Base-by-base conservation (phyloP, 2,329 filamentous ascomycete genomes). In the Sporothrix euskadiensis region DNA sequence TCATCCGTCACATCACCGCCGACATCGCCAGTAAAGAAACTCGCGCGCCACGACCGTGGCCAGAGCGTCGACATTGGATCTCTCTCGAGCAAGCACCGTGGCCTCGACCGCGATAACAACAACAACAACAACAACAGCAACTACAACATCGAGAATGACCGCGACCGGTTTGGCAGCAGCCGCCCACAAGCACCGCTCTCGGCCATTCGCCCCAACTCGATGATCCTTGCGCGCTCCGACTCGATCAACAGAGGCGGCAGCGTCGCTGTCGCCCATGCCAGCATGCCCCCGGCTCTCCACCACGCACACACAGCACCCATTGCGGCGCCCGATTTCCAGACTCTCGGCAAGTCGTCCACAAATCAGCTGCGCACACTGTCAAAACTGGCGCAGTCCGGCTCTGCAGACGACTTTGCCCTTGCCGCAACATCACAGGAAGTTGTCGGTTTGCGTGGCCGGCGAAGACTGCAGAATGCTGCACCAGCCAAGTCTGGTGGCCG, bases 341-440 rank as follows among this genome's bases (percentile, higher is more conserved):
- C 89, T 47, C 86, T 99, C 22, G 92, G 95, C 73, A 93, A 93
- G 78, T 98, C 96, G 0, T 92, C 95, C 0, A 98, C 96, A 1
- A 91, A 92, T 73, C 93, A 99, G 81, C 87, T 99, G 30, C 91
- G 94, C 59, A 94, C 94, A 0, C 85, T 98, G 52, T 97, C 95
- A 7, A 92, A 90, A 78, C 88, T 97, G 76, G 93, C 94, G 0
- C 89, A 95, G 78, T 89, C 90, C 63, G 91, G 89, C 3, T 89
- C 90, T 10, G 88, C 89, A 0, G 92, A 95, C 47, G 94, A 97
- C 57, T 94, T 98, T 77, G 88, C 90, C 61, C 91, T 98, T 73
- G 91, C 89, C 68, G 90, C 90, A 0, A 88, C 92, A 0, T 90
- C 91, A 19, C 92, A 97, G 79, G 94, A 98, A 80, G 96, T 99